Base-by-base conservation (phyloP, 257 asterid species). In the Salvia miltiorrhiza region DNA sequence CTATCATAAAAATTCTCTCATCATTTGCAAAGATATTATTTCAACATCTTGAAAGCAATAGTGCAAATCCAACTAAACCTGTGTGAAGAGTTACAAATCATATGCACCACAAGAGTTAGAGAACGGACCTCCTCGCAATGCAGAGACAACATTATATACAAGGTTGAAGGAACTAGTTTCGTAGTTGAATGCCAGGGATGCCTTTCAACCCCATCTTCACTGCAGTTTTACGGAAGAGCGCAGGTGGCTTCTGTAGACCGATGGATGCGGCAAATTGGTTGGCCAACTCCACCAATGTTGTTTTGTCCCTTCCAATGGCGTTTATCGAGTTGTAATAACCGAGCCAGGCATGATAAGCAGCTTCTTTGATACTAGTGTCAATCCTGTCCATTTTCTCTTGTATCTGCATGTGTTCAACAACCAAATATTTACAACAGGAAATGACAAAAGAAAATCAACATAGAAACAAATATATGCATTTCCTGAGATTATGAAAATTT, bases 271-370 rank as follows among this genome's bases (percentile, higher is more conserved):
- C 72, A 76, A 93, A 90, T 23, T 77, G 85, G 81, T 86, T 87
- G 54, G 96, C 98, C 68, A 82, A 73, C 84, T 86, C 89, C 1
- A 83, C 96, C n/a, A 93, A 90, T 4, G 85, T 83, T 0, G 96
- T 88, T 69, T 93, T 93, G 72, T 93, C 98, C 65, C 95, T 72
- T 47, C 92, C 90, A 48, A 88, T 86, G 26, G 83, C 82, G 32
- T 67, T 79, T 23, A 88, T 81, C 8, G 97, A 87, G 80, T 87
- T 90, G 20, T 90, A 93, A 69, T 88, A 93, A n/a, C 97, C 96
- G 2, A 90, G 95, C 97, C 98, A 93, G 0, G 94, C 80, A 65
- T 84, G 96, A 80, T 87, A 93, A 21, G 95, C 95, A 59, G 92
- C 88, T 83, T 93, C 98, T 75, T 87, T 93, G 43, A 86, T 59